Percentiles rank a stretch among this genome's conserved stretches.
phyloP scores from a whole-genome alignment of 352 stramenopile species.

The Pythium chondricola region DNA sequence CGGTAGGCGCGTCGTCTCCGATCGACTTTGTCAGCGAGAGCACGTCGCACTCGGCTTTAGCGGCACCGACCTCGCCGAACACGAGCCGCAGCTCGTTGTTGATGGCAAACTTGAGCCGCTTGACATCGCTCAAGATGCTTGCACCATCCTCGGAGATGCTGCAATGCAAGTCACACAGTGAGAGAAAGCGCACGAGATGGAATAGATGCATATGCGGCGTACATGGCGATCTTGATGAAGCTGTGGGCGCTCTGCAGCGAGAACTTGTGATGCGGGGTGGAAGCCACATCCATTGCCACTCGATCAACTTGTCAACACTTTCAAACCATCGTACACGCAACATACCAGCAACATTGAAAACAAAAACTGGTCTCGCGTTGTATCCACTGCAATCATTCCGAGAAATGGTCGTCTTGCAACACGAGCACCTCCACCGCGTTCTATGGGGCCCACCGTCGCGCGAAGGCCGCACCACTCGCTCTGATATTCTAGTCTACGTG shows the following conservation, averaged over 20 bases:
- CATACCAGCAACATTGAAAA: background rate
- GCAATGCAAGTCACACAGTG: background rate
- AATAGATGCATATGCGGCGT: background rate
- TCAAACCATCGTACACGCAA: constrained; percentile 1
- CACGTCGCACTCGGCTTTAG: constrained; percentile 62
- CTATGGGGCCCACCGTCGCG: constrained; percentile 47
- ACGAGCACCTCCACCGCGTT: constrained; percentile 50
- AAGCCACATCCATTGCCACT: constrained; percentile 2
- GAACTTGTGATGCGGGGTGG: constrained; percentile 72
- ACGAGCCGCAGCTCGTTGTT: constrained; percentile 64
- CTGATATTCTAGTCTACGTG: constrained; percentile 34
- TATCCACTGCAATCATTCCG: no score
- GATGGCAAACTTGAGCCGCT: constrained; percentile 65
- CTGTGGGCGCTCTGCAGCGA: constrained; percentile 36
- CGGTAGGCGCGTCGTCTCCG: constrained; percentile 37
- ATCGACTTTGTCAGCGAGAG: constrained; percentile 34
- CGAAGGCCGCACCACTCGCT: constrained; percentile 32
- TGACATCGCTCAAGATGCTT: constrained; percentile 34
- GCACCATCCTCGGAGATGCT: constrained; percentile 53
- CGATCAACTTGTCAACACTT: no score
- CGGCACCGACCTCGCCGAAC: constrained; percentile 59
- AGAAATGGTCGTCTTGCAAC: constrained; percentile 71
- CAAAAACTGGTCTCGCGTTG: no score
- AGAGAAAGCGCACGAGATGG: background rate
- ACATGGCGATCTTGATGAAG: constrained; percentile 70